Base-by-base conservation (phyloP, 768 basidiomycete species). In the Podaxis sp. region DNA sequence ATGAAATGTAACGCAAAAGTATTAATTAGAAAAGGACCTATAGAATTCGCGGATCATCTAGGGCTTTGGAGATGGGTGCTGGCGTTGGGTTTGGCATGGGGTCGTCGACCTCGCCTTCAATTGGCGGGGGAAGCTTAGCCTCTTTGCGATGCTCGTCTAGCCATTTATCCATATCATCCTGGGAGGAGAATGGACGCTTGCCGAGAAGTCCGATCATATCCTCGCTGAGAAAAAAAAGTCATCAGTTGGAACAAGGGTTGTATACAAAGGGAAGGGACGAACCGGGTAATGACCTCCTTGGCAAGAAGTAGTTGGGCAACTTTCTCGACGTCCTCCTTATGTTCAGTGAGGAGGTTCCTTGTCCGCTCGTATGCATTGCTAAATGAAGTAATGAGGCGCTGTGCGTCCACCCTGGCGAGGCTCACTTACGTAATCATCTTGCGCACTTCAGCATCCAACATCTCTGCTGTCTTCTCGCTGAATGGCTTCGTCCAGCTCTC, bases 161-260 rank as follows among this genome's bases (percentile, higher is more conserved):
- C 91, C 94, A 96, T 72, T 90, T 92, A 77, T 97, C 95, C 96
- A 98, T 97, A 66, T 96, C 94, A 71, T 96, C 94, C 62, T 85
- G 83, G 65, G 85, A 85, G n/a, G 71, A 75, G 68, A 94, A 94
- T 25, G 93, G 92, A 55, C 93, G 86, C 70, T 89, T 90, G 55
- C 93, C 93, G 43, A 94, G 82, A 17, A 94, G 80, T 43, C 80
- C 70, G 64, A 92, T 90, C 93, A 94, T 95, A 70, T 94, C 91
- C 82, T 93, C 91, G 55, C 93, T 93, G 67, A 55, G 62, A 61
- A 17, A 54, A 24, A 65, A 24, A 61, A 25, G 4, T 25, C 15
- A 59, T 59, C 25, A 43, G 22, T 15, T 54, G 12, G 27, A 53
- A 52, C 4, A 36, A 24, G 55, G 59, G 24, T 33, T 37, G 13